Evolutionary conservation across 2,329 filamentous ascomycete genomes (phyloP), one percentile per base, ranked within the genome.

Genomic region (Amesomyces nigricolor): DNA sequence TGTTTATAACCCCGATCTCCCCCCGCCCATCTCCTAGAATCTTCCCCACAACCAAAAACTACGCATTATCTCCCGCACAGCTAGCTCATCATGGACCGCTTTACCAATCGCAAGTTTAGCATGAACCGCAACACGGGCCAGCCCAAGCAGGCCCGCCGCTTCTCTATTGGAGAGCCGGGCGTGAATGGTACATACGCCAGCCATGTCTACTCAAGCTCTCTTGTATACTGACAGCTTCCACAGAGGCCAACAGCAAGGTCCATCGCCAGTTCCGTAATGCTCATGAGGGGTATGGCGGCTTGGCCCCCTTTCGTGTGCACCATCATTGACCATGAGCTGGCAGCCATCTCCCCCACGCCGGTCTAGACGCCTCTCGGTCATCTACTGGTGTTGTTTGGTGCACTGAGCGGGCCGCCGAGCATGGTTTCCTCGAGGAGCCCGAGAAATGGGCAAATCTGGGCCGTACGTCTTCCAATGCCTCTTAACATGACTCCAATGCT

Each of bases 351-450:
- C 87, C 89, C 47, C 91, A 96, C 71, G 90, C 91, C 58, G 92
- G 91, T 64, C 86, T 96, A 62, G 91, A 96, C 67, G 87, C 90
- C 53, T 88, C 85, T 58, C 84, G 91, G 71, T 88, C 90, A 44
- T 95, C 89, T 14, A 97, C 92, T 13, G 92, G 92, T 72, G 92
- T 96, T 4, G 88, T 96, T 61, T 96, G 92, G 92, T 91, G 87
- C 62, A 90, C 86, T 3, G 88, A 94, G 74, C 86, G 89, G 64
- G 91, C 91, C 53, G 82, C 85, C 69, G 91, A 96, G 73, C 88
- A 92, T 73, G 92, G 92, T 64, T 96, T 87, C 75, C 75, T 83
- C 49, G 91, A 96, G 4, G 79, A 91, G 63, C 91, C 90, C 10
- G 80, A 87, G 2, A 73, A 78, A 61, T 96, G 92, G 92, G 91